Conservation (phyloP, 306 rosid genomes). For the Medicago arabica region DNA sequence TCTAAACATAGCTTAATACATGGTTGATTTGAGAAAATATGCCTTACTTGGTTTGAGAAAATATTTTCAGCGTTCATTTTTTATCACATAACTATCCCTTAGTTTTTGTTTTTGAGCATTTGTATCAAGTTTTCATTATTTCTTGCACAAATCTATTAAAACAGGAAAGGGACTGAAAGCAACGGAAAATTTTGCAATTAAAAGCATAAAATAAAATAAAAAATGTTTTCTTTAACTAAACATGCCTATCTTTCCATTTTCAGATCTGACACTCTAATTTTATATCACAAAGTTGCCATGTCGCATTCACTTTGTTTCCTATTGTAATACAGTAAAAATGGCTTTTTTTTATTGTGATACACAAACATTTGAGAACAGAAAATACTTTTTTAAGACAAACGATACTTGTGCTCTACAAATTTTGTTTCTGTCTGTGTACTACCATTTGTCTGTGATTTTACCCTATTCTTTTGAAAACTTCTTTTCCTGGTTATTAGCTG, state of each 20-base stretch:
- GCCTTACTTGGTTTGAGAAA: not conserved
- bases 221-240: not conserved
- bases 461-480: too few relatives aligned
- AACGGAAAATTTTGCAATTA: not conserved
- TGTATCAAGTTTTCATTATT: not conserved
- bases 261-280: not conserved
- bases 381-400: not conserved
- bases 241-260: not conserved
- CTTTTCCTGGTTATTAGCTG: not conserved
- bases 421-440: not conserved
- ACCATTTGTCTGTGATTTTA: too few relatives aligned
- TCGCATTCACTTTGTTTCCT: not conserved
- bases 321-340: not conserved
- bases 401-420: not conserved
- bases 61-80: not conserved
- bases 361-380: not conserved
- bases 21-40: not conserved
- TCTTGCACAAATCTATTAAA: not conserved
- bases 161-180: not conserved
- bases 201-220: not conserved
- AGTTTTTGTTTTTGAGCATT: not conserved
- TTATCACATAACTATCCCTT: not conserved
- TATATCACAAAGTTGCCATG: not conserved
- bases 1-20: conserved; percentile 6
- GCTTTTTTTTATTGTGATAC: not conserved